phyloP scores from a whole-genome alignment of 1,284 basidiomycete genomes.

The Papiliotrema laurentii region DNA sequence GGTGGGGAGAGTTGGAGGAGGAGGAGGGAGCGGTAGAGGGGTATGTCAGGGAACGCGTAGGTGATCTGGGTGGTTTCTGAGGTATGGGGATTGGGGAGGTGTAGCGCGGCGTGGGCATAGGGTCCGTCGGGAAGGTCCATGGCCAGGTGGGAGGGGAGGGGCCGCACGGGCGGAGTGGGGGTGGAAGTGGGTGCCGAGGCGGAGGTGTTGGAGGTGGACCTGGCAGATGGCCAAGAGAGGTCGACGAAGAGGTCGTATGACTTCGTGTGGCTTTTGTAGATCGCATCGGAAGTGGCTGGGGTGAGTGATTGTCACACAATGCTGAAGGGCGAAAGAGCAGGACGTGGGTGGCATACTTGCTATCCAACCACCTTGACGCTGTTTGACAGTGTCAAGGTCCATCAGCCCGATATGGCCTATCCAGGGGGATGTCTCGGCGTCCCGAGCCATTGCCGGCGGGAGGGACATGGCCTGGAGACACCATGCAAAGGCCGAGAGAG shows the following conservation, averaged over 20 bases:
- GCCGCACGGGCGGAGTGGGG: neutral
- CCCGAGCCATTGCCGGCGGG: constrained; percentile 20
- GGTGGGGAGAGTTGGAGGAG: constrained; percentile 29
- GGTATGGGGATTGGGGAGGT: constrained; percentile 5
- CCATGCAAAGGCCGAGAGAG: constrained; percentile 38
- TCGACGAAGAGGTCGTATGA: constrained; percentile 43
- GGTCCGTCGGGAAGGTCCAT: too few species aligned
- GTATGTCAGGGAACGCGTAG: constrained; percentile 36
- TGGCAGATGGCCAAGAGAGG: constrained; percentile 27
- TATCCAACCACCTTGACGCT: constrained; percentile 33
- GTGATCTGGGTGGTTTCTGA: constrained; percentile 11
- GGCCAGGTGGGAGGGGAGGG: constrained; percentile 4
- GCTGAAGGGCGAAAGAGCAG: neutral
- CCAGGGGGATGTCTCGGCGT: constrained; percentile 18
- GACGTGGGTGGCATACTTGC: constrained; percentile 28
- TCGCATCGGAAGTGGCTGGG: constrained; percentile 39
- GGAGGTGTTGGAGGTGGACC: constrained; percentile 1
- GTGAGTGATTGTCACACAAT: neutral
- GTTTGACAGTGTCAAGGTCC: constrained; percentile 31
- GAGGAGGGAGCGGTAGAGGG: constrained; percentile 37
- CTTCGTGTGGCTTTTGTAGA: constrained; percentile 33
- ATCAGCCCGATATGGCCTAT: constrained; percentile 42
- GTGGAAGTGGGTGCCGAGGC: neutral
- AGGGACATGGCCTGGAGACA: constrained; percentile 38
- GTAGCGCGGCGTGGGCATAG: constrained; percentile 5